Evolutionary conservation across 371 early-diverging fungal species (phyloP), one percentile per base, ranked within the genome.

Genomic region (Apophysomyces sp.): DNA sequence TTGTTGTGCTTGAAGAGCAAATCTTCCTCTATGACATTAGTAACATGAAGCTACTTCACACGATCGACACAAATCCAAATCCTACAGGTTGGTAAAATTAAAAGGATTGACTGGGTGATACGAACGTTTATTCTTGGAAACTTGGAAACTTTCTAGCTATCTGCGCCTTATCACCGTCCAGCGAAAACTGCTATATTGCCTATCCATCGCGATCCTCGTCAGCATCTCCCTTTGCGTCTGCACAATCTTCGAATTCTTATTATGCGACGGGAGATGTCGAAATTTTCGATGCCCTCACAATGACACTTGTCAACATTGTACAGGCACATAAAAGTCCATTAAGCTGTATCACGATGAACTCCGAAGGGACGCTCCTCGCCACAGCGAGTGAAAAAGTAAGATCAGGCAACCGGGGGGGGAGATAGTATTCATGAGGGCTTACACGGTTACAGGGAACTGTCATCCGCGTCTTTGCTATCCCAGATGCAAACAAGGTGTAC

Each of bases 41-140:
- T 72, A 98, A 96, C 75, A 98, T 98, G 98, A 95, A 94, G 70
- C 81, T 96, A 4, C 78, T 96, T 41, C 94, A 95, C 67, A 95
- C 95, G 0, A 94, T 98, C 62, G 96, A 98, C 36, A 97, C 97
- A 5, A 89, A 87, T 52, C 93, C 93, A 2, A 97, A 96, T 67
- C 95, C 94, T 4, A 71, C 86, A 67, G 92, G 94, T 92, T 82
- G 57, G 59, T n/a, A 4, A 15, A 53, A 15, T 15, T 57, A 15
- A 15, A 30, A 21, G n/a, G n/a, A n/a, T n/a, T n/a, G n/a, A n/a
- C n/a, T n/a, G n/a, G n/a, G n/a, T n/a, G n/a, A n/a, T n/a, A n/a
- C n/a, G n/a, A n/a, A n/a, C n/a, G n/a, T n/a, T n/a, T n/a, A n/a
- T n/a, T n/a, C n/a, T n/a, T n/a, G n/a, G n/a, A n/a, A n/a, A n/a